These are phyloP conservation scores for Calonectria pteridis DNA, from an alignment of 2,329 filamentous ascomycete species.

Conservation along the genomic window DNA sequence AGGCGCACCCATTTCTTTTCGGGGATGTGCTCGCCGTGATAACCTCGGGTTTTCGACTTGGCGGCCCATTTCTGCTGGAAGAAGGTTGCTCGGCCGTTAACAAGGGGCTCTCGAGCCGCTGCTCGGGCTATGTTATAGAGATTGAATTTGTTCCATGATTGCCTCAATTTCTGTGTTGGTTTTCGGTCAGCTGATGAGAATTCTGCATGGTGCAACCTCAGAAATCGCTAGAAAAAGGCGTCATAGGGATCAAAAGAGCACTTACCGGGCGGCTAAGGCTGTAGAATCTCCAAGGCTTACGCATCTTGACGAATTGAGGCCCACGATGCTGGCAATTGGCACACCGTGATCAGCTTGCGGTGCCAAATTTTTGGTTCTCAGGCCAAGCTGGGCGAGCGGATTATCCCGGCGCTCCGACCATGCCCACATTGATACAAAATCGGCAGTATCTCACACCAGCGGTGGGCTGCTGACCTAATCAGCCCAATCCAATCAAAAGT, in stretches of 20 bases:
- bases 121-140: constrained; percentile 82
- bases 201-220: constrained; percentile 19
- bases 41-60: constrained; percentile 85
- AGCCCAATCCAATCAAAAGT: constrained; percentile 22
- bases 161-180: constrained; percentile 81
- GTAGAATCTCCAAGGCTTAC: constrained; percentile 72
- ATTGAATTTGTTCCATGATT: constrained; percentile 98
- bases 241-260: constrained; percentile 24
- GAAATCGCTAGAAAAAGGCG: constrained; percentile 8
- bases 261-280: constrained; percentile 75
- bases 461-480: constrained; percentile 41
- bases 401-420: constrained; percentile 45
- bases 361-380: constrained; percentile 49
- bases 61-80: constrained; percentile 99
- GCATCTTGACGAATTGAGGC: constrained; percentile 58
- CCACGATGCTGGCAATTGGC: constrained; percentile 41
- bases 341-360: constrained; percentile 40
- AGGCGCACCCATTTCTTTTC: constrained; percentile 96
- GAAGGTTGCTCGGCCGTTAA: constrained; percentile 71
- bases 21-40: constrained; percentile 94
- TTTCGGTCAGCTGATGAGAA: constrained; percentile 32
- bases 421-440: background rate
- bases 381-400: constrained; percentile 41
- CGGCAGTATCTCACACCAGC: background rate
- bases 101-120: constrained; percentile 47